A percentile compares a stretch with the other conserved stretches of the same genome.
These are phyloP conservation scores for Aethionema arabicum DNA, from an alignment of 345 rosid genomes.

Conservation along the genomic window DNA sequence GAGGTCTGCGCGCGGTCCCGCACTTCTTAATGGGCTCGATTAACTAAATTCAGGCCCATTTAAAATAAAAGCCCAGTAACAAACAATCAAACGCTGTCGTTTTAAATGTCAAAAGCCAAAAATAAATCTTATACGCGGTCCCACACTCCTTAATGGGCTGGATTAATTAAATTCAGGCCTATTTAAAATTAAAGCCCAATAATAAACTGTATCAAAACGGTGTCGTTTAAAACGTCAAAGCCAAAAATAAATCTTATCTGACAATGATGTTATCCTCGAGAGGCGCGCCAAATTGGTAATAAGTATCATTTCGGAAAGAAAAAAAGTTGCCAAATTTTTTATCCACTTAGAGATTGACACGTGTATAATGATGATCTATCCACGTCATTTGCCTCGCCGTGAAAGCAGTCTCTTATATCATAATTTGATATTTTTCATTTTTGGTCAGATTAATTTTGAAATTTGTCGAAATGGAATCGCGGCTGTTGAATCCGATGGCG, in stretches of 20 bases:
- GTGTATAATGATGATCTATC: slow-evolving; percentile 27
- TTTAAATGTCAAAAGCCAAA: too few relatives aligned
- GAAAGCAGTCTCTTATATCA: slow-evolving; percentile 13
- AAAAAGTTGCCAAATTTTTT: slow-evolving; percentile 15
- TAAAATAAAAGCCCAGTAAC: neutral
- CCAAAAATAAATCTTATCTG: neutral
- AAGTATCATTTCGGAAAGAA: too few relatives aligned
- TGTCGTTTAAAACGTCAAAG: too few relatives aligned
- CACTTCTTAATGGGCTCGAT: neutral
- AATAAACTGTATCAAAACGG: too few relatives aligned
- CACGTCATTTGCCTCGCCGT: slow-evolving; percentile 26
- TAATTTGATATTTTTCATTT: neutral
- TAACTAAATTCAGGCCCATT: neutral
- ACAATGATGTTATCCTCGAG: slow-evolving; percentile 31
- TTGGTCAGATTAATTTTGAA: neutral
- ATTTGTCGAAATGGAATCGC: slow-evolving; percentile 26
- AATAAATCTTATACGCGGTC: slow-evolving; percentile 28
- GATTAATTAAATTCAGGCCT: neutral
- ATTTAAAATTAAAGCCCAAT: neutral
- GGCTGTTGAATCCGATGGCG: slow-evolving; percentile 24
- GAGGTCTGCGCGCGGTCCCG: neutral
- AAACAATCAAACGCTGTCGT: too few relatives aligned
- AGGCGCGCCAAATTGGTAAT: slow-evolving; percentile 42
- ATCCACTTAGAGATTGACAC: slow-evolving; percentile 43
- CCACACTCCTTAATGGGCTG: slow-evolving; percentile 19